Evolutionary conservation across 108 stramenopile genomes (phyloP), one percentile per base, ranked within the genome.

Genomic region (Cyclotella cryptica): DNA sequence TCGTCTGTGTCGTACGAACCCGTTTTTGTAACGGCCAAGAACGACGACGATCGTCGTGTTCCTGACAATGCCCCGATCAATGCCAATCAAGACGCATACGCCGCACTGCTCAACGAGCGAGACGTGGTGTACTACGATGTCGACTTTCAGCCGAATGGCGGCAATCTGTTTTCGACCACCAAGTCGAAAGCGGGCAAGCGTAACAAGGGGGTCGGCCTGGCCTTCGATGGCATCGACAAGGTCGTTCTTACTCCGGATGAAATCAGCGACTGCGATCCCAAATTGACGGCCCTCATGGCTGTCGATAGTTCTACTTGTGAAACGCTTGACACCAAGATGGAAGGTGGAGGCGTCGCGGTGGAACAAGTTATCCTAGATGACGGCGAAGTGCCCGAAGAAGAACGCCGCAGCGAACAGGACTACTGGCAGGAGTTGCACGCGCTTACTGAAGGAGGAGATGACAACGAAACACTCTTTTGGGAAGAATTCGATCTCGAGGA

Each of bases 61-160:
- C 71, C 71, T 26, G 44, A 60, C 6, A 28, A 72, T 19, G 71
- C 71, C 15, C 71, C 71, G 0, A 10, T 59, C 44, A 59, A 72
- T 54, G 71, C 71, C 58, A 72, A 72, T 26, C 18, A 62, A 49
- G 71, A 72, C 12, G 28, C 28, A 1, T 60, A 47, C 46, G 71
- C 59, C 10, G 44, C 35, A 0, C 27, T 61, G 8, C 27, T 59
- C 15, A 72, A 28, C 26, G 19, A 68, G 49, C 28, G 29, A 1
- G 71, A 60, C 27, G 21, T 46, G 17, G 30, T 14, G 24, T 10
- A 15, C 21, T 8, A n/a, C 69, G 53, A 42, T 40, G 19, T 39
- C 24, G 29, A 21, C 0, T 52, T 39, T 42, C 8, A 28, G 12
- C n/a, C 44, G 1, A 22, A 24, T 19, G 55, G 55, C n/a, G 35